Percentiles rank a stretch among this genome's conserved stretches.
phyloP scores from a whole-genome alignment of 2,329 filamentous ascomycete species.

The Verticillium longisporum region DNA sequence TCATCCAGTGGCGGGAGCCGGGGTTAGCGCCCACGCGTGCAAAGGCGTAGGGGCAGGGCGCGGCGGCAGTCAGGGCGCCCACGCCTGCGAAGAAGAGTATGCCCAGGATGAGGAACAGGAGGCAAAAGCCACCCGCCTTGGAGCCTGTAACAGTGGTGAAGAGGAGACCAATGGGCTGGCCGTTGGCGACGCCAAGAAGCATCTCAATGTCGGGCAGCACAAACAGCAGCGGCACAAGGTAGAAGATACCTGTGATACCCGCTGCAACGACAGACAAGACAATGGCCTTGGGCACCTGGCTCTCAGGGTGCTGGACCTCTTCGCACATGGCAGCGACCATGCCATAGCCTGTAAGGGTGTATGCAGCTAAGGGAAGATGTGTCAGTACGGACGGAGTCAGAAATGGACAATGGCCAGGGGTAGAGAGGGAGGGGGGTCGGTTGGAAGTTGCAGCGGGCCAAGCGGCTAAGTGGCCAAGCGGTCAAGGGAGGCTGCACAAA shows the following conservation, averaged over 20 bases:
- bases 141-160: constrained; percentile 73
- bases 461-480: neutral
- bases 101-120: constrained; percentile 69
- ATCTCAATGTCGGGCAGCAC: constrained; percentile 61
- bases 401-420: neutral
- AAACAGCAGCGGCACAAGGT: constrained; percentile 69
- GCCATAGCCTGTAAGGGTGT: constrained; percentile 59
- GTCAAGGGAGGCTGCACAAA: neutral
- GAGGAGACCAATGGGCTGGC: constrained; percentile 68
- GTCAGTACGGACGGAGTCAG: neutral
- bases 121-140: constrained; percentile 64
- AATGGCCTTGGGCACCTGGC: constrained; percentile 65
- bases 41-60: constrained; percentile 69
- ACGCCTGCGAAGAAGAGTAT: constrained; percentile 73
- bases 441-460: neutral
- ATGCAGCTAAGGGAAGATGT: constrained; percentile 34
- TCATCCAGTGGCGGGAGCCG: constrained; percentile 58
- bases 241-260: constrained; percentile 58
- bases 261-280: constrained; percentile 62
- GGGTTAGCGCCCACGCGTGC: constrained; percentile 70
- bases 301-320: constrained; percentile 61
- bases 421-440: neutral
- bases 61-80: constrained; percentile 67
- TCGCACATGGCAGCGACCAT: constrained; percentile 69
- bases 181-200: constrained; percentile 60